A percentile compares a stretch with the other conserved stretches of the same genome.
phyloP scores from a whole-genome alignment of 1,139 yeast species.

The Kurtzmaniella quercitrusa region DNA sequence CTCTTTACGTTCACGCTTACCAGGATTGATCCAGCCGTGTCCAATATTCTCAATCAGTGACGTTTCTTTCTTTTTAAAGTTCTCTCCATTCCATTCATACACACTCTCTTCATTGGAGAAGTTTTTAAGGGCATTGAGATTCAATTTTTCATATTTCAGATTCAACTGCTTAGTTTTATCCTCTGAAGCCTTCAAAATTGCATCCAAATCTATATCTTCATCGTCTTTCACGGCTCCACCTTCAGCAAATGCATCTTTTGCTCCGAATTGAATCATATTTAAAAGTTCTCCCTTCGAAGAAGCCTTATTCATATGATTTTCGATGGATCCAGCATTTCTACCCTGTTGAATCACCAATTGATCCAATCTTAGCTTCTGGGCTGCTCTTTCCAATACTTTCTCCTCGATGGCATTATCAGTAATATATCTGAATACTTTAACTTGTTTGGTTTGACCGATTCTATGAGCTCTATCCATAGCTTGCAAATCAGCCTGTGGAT shows the following conservation, averaged over 20 bases:
- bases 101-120: constrained; percentile 63
- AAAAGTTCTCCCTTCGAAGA: constrained; percentile 78
- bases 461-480: constrained; percentile 99
- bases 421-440: constrained; percentile 83
- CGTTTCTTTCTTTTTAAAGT: constrained; percentile 63
- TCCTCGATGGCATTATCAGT: constrained; percentile 97
- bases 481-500: constrained; percentile 97
- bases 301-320: constrained; percentile 35
- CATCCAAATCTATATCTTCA: constrained; percentile 61
- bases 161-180: constrained; percentile 59
- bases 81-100: constrained; percentile 84
- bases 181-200: constrained; percentile 58
- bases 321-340: constrained; percentile 37
- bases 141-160: constrained; percentile 59
- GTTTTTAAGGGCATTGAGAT: constrained; percentile 73
- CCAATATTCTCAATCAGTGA: constrained; percentile 37
- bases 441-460: constrained; percentile 97
- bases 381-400: constrained; percentile 91
- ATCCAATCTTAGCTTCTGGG: constrained; percentile 87
- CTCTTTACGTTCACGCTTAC: constrained; percentile 75
- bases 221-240: constrained; percentile 20
- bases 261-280: constrained; percentile 97
- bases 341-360: constrained; percentile 97
- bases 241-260: constrained; percentile 28
- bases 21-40: constrained; percentile 67